Evolutionary conservation across 768 basidiomycete genomes (phyloP), one percentile per base, ranked within the genome.

Genomic region (Termitomyces sp.): DNA sequence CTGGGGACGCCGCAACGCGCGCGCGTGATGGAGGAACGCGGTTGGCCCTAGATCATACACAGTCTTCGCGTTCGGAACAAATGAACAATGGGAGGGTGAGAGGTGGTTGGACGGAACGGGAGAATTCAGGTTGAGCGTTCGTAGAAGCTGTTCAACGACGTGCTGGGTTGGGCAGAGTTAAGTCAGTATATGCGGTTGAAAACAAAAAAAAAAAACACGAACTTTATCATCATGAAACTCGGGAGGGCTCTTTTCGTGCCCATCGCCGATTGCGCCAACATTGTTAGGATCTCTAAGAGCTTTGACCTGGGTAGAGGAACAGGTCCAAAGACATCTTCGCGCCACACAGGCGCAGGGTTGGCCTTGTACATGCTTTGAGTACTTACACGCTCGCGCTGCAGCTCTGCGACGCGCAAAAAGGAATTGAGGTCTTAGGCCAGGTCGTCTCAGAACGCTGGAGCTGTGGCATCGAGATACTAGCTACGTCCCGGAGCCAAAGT

Each of bases 391-490:
- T 77, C 70, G 43, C 66, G 73, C 64, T 83, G 73, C n/a, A n/a
- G n/a, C 65, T 82, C 82, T 9, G 76, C 73, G 24, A 75, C 77
- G 36, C 81, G 79, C 53, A 79, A 79, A 64, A 86, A 86, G 5
- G 85, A 72, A 58, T 87, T 85, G 36, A 87, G 71, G 86, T 75
- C 59, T 77, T 78, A 22, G 88, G 86, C 90, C 90, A 92, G 13
- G 83, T 79, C 5, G 76, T 66, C 20, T 86, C 86, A 16, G 81
- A 78, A 5, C 81, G 81, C 68, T 86, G 88, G 4, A 88, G 87
- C 67, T 87, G 88, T 8, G 90, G 90, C 0, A 90, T 90, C 90
- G 90, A 92, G 60, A 92, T 92, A 50, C 88, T 90, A 14, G 77
- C 78, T 56, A 74, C 64, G 47, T n/a, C n/a, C n/a, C n/a, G n/a